Evolutionary conservation across 2,329 filamentous ascomycete species (phyloP), one percentile per base, ranked within the genome.

Genomic region (Fusarium praegraminearum): DNA sequence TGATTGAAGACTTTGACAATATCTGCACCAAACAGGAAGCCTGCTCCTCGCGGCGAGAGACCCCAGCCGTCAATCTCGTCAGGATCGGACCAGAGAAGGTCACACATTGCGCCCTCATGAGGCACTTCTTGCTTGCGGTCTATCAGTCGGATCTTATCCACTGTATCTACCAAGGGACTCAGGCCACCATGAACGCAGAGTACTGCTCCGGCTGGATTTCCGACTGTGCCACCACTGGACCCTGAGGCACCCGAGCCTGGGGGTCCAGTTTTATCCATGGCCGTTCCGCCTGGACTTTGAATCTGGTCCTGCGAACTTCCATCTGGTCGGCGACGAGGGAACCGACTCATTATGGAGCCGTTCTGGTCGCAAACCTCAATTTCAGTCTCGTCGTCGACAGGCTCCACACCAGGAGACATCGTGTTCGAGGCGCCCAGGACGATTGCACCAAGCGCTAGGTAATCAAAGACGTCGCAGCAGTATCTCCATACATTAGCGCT

Each of bases 21-120:
- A 77, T 98, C 94, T 5, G 93, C 91, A 53, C 96, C 96, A 72
- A 99, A 99, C 15, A 98, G 85, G 83, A 98, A 99, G 1, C 96
- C 96, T 0, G 96, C 96, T 12, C 96, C 96, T 38, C 95, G 93
- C 0, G 96, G 96, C 1, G 93, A 97, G 8, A 98, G 83, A 13
- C 94, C 95, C 96, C 96, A 99, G 63, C 94, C 95, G 77, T 98
- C 94, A 68, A 98, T 97, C 75, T 99, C 96, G 79, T 99, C 96
- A 0, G 96, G 96, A 76, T 99, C 96, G 1, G 94, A 98, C 96
- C 96, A 99, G 4, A 99, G 87, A 1, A 99, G 86, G 80, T 99
- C 96, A 81, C 96, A 99, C 96, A 99, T 99, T 77, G 96, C 94
- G 58, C 96, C 96, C 82, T 99, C 96, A 77, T 99, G 96, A 0